Base-by-base conservation (phyloP, 75 land plant species). In the Larix kaempferi region DNA sequence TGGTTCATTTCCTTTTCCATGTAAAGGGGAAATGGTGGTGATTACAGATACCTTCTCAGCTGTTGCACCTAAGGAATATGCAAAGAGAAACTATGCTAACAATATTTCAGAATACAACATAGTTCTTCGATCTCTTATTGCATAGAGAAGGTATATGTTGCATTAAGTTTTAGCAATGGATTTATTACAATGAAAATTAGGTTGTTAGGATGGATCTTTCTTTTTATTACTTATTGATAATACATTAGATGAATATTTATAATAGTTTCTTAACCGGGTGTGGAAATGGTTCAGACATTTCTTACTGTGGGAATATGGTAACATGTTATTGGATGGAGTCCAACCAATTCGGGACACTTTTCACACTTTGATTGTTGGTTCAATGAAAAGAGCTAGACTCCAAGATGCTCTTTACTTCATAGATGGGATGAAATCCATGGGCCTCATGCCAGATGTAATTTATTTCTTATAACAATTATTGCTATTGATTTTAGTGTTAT, bases 301-400 rank as follows among this genome's bases (percentile, higher is more conserved):
- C 77, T 81, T 94, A 84, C 76, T 95, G 83, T 86, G 95, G 73
- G 98, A 92, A 39, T 94, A 97, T 66, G 98, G 94, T 62, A 98
- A 97, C 56, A 94, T 97, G 99, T 60, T 86, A 72, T 80, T 94
- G 35, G 99, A 97, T 75, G 99, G 95, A 22, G 95, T 96, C 41
- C 91, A 87, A 83, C 99, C 99, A 1, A 49, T 80, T 6, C 80
- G 90, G 16, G 95, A 94, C 64, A 81, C 88, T 3, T 96, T 94
- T 75, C 90, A 90, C 72, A 74, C 89, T 22, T 82, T 96, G 27
- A 77, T 94, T 21, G 75, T 81, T 29, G 99, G 93, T 44, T 75
- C 93, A 57, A 92, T 96, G 98, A 94, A 89, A 81, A 95, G 98
- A 8, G 77, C 80, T 56, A 89, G 97, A 11, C 76, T 96, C 71